Evolutionary conservation across 2,329 filamentous ascomycete genomes (phyloP).

Genomic region (Botrytis aclada): DNA sequence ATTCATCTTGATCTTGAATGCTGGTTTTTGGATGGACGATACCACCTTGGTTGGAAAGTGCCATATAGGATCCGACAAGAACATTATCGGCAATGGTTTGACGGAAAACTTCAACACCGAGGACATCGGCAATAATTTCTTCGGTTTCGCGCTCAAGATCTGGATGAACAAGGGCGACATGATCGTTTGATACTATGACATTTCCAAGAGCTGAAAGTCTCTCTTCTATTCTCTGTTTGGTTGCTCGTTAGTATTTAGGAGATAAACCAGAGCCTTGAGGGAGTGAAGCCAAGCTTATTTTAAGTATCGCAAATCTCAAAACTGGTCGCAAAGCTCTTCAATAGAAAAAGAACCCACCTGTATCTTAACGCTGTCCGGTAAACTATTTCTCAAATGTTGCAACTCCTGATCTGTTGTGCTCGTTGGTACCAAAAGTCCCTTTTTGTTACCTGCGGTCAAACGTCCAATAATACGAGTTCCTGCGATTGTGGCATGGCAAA

Average conservation of each 20-base stretch:
- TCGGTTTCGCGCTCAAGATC: slow-evolving; percentile 97
- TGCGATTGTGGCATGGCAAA: slow-evolving; percentile 93
- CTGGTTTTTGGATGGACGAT: slow-evolving; percentile 96
- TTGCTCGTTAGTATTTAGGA: background rate
- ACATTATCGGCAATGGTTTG: slow-evolving; percentile 98
- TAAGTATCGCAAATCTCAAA: background rate
- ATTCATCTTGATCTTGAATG: slow-evolving; percentile 97
- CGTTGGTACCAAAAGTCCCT: slow-evolving; percentile 93
- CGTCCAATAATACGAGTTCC: slow-evolving; percentile 95
- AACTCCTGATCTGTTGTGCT: slow-evolving; percentile 97
- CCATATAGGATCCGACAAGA: slow-evolving; percentile 94
- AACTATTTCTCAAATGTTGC: slow-evolving; percentile 91
- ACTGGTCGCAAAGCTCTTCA: too few relatives aligned
- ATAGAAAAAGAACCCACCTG: slow-evolving; percentile 40
- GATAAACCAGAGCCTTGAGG: background rate
- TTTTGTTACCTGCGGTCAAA: slow-evolving; percentile 93
- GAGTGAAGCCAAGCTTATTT: background rate
- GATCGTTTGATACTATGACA: slow-evolving; percentile 94
- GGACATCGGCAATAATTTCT: slow-evolving; percentile 94
- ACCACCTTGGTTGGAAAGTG: slow-evolving; percentile 90
- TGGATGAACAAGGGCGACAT: slow-evolving; percentile 93
- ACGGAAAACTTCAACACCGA: slow-evolving; percentile 84
- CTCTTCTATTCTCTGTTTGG: slow-evolving; percentile 81
- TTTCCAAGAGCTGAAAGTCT: slow-evolving; percentile 92
- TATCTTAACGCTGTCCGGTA: slow-evolving; percentile 89